A percentile compares a stretch with the other conserved stretches of the same genome.
Conservation (phyloP, 2,329 filamentous ascomycete genomes). For the Cladorrhinum sp. region DNA sequence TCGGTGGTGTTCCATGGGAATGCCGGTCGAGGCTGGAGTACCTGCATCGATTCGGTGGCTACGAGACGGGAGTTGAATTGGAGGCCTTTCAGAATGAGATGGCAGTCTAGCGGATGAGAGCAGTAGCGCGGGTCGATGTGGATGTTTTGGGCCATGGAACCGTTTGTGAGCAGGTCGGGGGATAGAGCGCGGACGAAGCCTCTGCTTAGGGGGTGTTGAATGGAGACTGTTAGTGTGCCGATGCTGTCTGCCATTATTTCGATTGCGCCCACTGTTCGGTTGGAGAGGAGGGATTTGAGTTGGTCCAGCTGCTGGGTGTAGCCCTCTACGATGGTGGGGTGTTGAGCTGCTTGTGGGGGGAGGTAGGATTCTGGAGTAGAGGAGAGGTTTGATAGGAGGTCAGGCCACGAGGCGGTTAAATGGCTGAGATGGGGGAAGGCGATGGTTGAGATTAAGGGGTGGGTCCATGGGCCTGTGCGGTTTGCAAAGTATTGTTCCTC, state of each 20-base stretch:
- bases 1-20: conserved; percentile 36
- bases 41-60: conserved; percentile 21
- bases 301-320: conserved; percentile 27
- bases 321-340: conserved; percentile 22
- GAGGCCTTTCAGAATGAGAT: conserved; percentile 45
- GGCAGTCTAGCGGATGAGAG: conserved; percentile 45
- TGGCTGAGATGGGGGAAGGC: conserved; percentile 26
- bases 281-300: conserved; percentile 37
- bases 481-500: conserved; percentile 24
- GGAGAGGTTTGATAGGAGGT: conserved; percentile 12
- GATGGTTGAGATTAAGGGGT: conserved; percentile 27
- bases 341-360: conserved; percentile 12
- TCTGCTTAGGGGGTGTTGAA: conserved; percentile 27
- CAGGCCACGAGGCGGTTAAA: conserved; percentile 18
- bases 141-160: conserved; percentile 42
- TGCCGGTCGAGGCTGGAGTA: conserved; percentile 33
- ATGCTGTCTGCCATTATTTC: conserved; percentile 29
- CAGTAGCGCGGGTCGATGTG: conserved; percentile 51
- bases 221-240: conserved; percentile 25
- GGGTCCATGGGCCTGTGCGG: conserved; percentile 27
- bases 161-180: conserved; percentile 34
- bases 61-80: conserved; percentile 39
- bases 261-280: conserved; percentile 31
- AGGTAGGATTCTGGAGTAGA: conserved; percentile 4
- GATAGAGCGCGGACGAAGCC: conserved; percentile 52